Evolutionary conservation across 2,329 filamentous ascomycete genomes (phyloP).

Genomic region (Geosmithia putterillii): DNA sequence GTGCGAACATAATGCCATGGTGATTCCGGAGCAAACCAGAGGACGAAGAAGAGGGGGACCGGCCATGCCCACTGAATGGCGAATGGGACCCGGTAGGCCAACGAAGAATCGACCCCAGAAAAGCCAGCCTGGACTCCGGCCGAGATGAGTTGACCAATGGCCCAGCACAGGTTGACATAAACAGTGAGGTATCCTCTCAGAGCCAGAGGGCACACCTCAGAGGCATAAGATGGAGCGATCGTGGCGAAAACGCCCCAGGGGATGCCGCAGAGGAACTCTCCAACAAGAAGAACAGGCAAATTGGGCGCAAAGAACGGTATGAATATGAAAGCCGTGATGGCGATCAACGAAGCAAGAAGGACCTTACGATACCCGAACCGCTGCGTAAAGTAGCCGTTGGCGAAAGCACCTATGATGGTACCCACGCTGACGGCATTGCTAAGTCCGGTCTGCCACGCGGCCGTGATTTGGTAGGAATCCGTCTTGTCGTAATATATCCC

Average conservation of each 20-base stretch:
- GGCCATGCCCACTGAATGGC: constrained; percentile 27
- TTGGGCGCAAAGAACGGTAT: constrained; percentile 34
- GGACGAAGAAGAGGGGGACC: constrained; percentile 16
- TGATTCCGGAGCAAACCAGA: constrained; percentile 21
- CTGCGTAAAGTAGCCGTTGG: constrained; percentile 28
- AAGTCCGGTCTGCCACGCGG: constrained; percentile 38
- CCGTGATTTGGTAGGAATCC: constrained; percentile 31
- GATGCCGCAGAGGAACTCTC: constrained; percentile 24
- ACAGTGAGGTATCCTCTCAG: constrained; percentile 28
- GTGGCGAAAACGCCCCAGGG: constrained; percentile 35
- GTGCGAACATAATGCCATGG: constrained; percentile 23
- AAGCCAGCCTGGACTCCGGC: constrained; percentile 26
- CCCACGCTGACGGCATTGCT: constrained; percentile 19
- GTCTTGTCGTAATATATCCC: constrained; percentile 17
- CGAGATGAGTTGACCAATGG: constrained; percentile 28
- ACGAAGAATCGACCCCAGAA: constrained; percentile 16
- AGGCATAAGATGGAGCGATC: constrained; percentile 27
- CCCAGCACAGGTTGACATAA: constrained; percentile 32
- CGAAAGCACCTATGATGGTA: constrained; percentile 24
- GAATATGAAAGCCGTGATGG: constrained; percentile 30
- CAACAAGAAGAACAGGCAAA: constrained; percentile 27
- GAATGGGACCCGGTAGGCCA: constrained; percentile 27
- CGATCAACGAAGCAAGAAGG: constrained; percentile 25
- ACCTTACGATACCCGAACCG: constrained; percentile 30
- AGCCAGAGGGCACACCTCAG: constrained; percentile 27